phyloP scores from a whole-genome alignment of 768 basidiomycete genomes.

The Boletus reticuloceps region DNA sequence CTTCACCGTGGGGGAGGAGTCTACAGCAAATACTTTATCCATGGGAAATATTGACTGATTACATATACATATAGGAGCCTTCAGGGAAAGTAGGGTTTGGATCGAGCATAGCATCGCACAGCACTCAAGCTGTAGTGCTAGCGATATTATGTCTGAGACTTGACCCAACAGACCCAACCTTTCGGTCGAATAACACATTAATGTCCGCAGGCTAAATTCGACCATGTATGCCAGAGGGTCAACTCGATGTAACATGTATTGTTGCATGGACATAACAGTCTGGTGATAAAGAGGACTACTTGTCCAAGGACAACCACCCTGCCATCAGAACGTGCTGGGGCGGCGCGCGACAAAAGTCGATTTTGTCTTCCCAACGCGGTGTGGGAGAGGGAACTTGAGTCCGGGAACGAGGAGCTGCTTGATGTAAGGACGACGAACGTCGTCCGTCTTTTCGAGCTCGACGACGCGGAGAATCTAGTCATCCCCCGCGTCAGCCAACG shows the following conservation, averaged over 20 bases:
- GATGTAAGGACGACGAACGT: slow-evolving; percentile 96
- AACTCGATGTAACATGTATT: slow-evolving; percentile 4
- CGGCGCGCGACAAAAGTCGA: slow-evolving; percentile 80
- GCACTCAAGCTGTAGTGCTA: too few species aligned
- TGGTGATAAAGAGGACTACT: slow-evolving; percentile 9
- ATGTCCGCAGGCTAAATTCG: too few species aligned
- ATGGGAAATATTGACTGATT: too few species aligned
- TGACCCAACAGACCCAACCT: too few species aligned
- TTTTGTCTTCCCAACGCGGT: slow-evolving; percentile 75
- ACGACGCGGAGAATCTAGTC: slow-evolving; percentile 92
- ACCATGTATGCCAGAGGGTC: too few species aligned
- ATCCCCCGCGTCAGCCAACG: not conserved
- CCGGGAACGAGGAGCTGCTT: slow-evolving; percentile 87
- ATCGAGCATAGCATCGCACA: too few species aligned
- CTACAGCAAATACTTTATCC: not conserved
- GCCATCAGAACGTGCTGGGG: slow-evolving; percentile 66
- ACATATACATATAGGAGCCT: too few species aligned
- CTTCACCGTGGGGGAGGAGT: not conserved
- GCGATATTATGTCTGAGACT: too few species aligned
- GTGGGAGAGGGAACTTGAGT: slow-evolving; percentile 97
- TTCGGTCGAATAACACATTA: too few species aligned
- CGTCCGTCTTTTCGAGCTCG: slow-evolving; percentile 89
- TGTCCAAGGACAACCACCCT: not conserved
- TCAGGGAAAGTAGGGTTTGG: too few species aligned
- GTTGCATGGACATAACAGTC: slow-evolving; percentile 14